Base-by-base conservation (phyloP, 352 stramenopile genomes). In the Phytophthora sp. region DNA sequence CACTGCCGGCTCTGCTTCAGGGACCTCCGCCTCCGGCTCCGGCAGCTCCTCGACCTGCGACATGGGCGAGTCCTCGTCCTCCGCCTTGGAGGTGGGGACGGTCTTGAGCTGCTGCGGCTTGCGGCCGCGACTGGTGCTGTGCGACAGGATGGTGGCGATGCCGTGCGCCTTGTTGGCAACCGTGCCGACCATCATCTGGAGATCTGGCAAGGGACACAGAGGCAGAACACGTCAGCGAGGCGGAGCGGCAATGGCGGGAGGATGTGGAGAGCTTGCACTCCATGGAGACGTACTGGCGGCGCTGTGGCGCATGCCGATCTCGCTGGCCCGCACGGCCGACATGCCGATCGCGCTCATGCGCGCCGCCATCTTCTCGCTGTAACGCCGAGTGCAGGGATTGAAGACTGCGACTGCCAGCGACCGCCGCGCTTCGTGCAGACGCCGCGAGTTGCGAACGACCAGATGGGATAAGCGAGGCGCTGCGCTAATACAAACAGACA, bases 251-350 rank as follows among this genome's bases (percentile, higher is more conserved):
- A 41, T 49, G 31, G 46, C 51, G 45, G 58, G 48, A 66, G 62
- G 54, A 66, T 66, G 46, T 66, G 62, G n/a, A 35, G 9, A 6
- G 39, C 37, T 38, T 4, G 34, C 43, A 26, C 24, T 23, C 37
- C 21, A n/a, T 15, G 37, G 21, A 26, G 20, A 66, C 50, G 44
- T 66, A 76, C 66, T 76, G 10, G 68, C 68, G 21, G 68, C 68
- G 41, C 68, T 76, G 57, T 76, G 62, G 32, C 68, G 68, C 68
- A 76, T 73, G 10, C 68, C 68, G n/a, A 76, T 66, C 54, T 76
- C 68, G 53, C 68, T 76, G 30, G 58, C 57, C 52, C 68, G 63
- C 53, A 76, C 37, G 51, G 62, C 62, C 37, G 68, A 76, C 56
- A 73, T 60, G 28, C 62, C 57, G 28, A 76, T 73, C 48, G 69